These are phyloP conservation scores for Dryas integrifolia DNA, from an alignment of 331 rosid species.

Conservation along the genomic window DNA sequence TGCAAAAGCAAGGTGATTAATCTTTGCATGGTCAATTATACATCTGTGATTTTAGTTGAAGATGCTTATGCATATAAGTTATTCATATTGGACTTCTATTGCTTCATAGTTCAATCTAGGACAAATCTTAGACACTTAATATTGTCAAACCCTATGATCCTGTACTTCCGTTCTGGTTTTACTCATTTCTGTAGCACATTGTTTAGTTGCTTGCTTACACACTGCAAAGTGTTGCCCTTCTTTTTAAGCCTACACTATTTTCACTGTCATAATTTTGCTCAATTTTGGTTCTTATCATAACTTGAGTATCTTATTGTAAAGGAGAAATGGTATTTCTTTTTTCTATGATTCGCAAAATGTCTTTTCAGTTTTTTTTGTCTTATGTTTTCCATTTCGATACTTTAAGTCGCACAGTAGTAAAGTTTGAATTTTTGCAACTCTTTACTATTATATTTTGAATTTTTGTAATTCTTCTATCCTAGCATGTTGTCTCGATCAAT, in stretches of 20 bases:
- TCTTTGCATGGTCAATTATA: constrained; percentile 26
- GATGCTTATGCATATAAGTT: constrained; percentile 1
- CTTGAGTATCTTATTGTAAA: neutral
- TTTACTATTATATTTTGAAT: neutral
- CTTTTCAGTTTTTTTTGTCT: neutral
- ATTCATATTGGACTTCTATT: neutral
- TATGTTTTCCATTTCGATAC: no score
- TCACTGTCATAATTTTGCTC: neutral
- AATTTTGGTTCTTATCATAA: neutral
- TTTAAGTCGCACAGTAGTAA: neutral
- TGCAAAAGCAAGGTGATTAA: constrained; percentile 76
- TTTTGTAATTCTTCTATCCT: neutral
- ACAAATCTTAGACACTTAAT: neutral
- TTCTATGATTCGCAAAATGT: neutral
- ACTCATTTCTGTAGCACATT: neutral
- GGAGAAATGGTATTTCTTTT: neutral
- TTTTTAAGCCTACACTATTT: neutral
- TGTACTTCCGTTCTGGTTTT: neutral
- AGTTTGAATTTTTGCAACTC: neutral
- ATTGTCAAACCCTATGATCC: neutral
- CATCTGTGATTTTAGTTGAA: constrained; percentile 18
- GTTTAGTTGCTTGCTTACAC: neutral
- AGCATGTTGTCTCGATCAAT: neutral
- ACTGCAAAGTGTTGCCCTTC: neutral
- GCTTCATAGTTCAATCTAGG: constrained; percentile 12